A percentile compares a stretch with the other conserved stretches of the same genome.
Evolutionary conservation across 208 protist species (phyloP).

Genomic region (Phytomonas sp.): DNA sequence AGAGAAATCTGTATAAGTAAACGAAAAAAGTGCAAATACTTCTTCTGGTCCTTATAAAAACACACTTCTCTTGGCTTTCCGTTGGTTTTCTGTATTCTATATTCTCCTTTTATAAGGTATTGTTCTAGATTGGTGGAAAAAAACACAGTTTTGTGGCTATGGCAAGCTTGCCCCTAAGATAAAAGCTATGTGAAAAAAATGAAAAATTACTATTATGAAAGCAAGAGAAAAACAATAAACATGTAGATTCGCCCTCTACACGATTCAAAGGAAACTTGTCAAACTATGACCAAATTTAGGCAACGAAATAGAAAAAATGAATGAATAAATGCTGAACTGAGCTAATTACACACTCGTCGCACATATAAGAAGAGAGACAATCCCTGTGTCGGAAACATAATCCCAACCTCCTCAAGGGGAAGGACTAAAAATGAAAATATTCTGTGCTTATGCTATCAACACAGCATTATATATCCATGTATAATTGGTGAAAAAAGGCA

Average conservation of each 20-base stretch:
- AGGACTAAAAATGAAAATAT: neutral
- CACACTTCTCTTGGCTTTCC: neutral
- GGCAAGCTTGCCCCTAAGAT: neutral
- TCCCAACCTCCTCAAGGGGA: neutral
- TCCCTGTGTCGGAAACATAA: neutral
- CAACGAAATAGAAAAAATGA: neutral
- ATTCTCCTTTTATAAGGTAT: neutral
- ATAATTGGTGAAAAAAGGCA: neutral
- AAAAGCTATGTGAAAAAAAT: neutral
- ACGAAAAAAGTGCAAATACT: constrained; percentile 17
- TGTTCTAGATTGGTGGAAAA: neutral
- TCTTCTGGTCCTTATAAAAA: neutral
- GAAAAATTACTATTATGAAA: neutral
- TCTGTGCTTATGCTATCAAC: neutral
- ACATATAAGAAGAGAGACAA: neutral
- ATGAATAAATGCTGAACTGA: neutral
- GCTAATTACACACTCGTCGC: neutral
- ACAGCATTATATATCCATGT: neutral
- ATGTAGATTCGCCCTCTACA: neutral
- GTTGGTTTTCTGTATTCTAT: neutral
- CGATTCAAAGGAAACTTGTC: neutral
- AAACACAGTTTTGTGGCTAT: neutral
- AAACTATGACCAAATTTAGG: neutral
- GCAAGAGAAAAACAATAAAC: neutral
- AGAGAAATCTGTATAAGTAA: constrained; percentile 13